Conservation (phyloP, 495 filamentous ascomycete species). For the Elasticomyces elasticus region DNA sequence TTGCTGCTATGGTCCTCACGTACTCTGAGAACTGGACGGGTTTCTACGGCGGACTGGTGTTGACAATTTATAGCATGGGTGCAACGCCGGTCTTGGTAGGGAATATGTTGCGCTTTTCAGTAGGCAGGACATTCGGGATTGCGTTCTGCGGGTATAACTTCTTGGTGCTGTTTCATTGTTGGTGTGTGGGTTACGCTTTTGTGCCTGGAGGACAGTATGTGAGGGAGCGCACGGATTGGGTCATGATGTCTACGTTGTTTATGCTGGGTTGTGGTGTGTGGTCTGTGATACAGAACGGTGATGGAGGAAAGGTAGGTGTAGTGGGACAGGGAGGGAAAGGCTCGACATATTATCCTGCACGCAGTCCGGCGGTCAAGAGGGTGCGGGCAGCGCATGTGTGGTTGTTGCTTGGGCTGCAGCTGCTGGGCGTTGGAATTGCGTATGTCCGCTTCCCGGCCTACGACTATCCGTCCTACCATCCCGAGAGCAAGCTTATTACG, state of each 20-base stretch:
- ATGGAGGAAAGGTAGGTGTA: background rate
- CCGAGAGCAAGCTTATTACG: conserved; percentile 74
- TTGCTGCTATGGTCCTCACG: conserved; percentile 74
- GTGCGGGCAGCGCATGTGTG: conserved; percentile 64
- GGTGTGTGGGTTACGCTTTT: conserved; percentile 98
- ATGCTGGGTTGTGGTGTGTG: conserved; percentile 79
- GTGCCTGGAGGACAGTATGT: conserved; percentile 93
- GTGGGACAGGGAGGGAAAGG: background rate
- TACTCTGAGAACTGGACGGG: conserved; percentile 76
- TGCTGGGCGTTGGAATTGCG: conserved; percentile 69
- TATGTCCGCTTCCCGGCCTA: conserved; percentile 93
- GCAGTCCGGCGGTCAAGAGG: conserved; percentile 44
- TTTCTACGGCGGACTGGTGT: conserved; percentile 70
- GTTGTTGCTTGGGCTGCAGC: conserved; percentile 59
- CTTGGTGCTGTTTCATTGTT: conserved; percentile 86
- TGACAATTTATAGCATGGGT: conserved; percentile 77
- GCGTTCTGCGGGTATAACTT: conserved; percentile 86
- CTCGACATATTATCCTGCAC: conserved; percentile 19
- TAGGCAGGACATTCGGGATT: conserved; percentile 70
- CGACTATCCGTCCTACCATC: conserved; percentile 83
- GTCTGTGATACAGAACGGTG: conserved; percentile 47
- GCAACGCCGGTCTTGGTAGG: conserved; percentile 64
- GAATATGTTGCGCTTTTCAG: conserved; percentile 62
- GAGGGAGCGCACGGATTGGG: conserved; percentile 89
- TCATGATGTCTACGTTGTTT: conserved; percentile 80